phyloP scores from a whole-genome alignment of 495 filamentous ascomycete species.

The Rhypophila decipiens region DNA sequence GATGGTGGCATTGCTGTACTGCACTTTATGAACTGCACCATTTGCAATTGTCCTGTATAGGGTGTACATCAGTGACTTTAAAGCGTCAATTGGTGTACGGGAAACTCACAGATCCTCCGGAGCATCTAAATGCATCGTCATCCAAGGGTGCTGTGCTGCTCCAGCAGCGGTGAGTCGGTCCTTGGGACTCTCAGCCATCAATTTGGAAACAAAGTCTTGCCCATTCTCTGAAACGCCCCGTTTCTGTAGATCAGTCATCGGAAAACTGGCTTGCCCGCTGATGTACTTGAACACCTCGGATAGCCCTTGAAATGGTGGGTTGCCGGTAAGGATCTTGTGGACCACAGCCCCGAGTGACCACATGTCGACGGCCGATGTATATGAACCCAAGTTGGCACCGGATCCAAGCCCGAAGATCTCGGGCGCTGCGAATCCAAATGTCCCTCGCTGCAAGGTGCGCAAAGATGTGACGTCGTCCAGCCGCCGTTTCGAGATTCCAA shows the following conservation, averaged over 20 bases:
- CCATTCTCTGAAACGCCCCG: background rate
- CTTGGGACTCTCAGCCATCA: slow-evolving; percentile 3
- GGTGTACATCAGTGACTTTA: too few species aligned
- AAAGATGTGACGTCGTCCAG: slow-evolving; percentile 5
- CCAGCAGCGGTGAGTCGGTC: background rate
- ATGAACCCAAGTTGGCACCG: background rate
- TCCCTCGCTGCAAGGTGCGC: slow-evolving; percentile 9
- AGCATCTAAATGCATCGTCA: too few species aligned
- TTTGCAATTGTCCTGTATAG: too few species aligned
- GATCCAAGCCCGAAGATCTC: slow-evolving; percentile 4
- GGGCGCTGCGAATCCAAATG: slow-evolving; percentile 11
- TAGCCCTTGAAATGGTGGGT: slow-evolving; percentile 1
- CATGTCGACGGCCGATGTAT: slow-evolving; percentile 9
- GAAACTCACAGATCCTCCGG: too few species aligned
- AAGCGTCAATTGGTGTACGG: too few species aligned
- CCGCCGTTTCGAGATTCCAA: slow-evolving; percentile 34
- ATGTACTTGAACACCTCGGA: slow-evolving; percentile 5
- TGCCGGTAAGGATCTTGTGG: slow-evolving; percentile 8
- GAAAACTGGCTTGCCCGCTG: slow-evolving; percentile 2
- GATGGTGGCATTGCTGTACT: too few species aligned
- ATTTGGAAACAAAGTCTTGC: slow-evolving; percentile 3
- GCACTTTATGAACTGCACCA: too few species aligned
- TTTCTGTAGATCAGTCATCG: background rate
- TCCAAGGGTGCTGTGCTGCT: background rate
- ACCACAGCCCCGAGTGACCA: slow-evolving; percentile 16